These are phyloP conservation scores for Acephala macrosclerotiorum DNA, from an alignment of 2,329 filamentous ascomycete genomes.

Conservation along the genomic window DNA sequence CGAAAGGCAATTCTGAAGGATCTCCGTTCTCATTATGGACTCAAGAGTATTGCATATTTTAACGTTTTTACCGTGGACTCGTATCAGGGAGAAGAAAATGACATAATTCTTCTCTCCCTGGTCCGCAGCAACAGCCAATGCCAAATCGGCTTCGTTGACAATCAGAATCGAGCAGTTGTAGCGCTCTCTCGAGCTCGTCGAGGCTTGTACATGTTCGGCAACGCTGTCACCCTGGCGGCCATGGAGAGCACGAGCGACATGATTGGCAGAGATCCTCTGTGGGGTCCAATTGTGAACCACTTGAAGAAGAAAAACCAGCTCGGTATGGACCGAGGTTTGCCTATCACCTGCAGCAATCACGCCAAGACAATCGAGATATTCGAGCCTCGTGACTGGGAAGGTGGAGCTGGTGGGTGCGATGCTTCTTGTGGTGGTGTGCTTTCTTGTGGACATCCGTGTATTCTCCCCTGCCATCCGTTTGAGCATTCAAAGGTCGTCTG, in stretches of 20 bases:
- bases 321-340: constrained; percentile 54
- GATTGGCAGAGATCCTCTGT: constrained; percentile 37
- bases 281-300: constrained; percentile 45
- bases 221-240: constrained; percentile 58
- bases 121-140: constrained; percentile 70
- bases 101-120: constrained; percentile 80
- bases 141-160: constrained; percentile 76
- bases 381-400: constrained; percentile 59
- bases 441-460: constrained; percentile 42
- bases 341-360: constrained; percentile 70
- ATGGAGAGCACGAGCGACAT: constrained; percentile 24
- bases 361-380: constrained; percentile 57
- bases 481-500: constrained; percentile 38
- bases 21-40: constrained; percentile 50
- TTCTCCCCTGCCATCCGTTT: constrained; percentile 40
- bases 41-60: constrained; percentile 43
- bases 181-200: constrained; percentile 73
- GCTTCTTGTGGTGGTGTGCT: constrained; percentile 50
- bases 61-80: constrained; percentile 85
- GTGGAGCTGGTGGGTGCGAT: constrained; percentile 60
- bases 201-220: constrained; percentile 87
- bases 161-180: constrained; percentile 65
- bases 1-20: constrained; percentile 66
- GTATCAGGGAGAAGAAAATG: constrained; percentile 92
- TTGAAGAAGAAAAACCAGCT: constrained; percentile 50